These are phyloP conservation scores for Westerdykella sp. DNA, from an alignment of 2,329 filamentous ascomycete genomes.

Conservation along the genomic window DNA sequence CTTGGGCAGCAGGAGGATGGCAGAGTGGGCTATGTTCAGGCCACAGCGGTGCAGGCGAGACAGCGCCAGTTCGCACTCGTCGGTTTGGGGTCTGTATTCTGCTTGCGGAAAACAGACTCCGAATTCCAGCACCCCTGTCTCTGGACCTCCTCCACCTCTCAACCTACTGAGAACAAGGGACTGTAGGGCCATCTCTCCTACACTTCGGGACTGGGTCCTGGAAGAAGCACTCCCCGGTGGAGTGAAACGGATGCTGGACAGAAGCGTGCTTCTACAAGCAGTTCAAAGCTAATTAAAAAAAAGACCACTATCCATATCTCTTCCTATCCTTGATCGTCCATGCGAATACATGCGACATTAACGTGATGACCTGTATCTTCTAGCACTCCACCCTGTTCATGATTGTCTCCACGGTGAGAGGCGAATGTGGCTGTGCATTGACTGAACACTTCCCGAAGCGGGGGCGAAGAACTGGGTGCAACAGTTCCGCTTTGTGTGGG, in stretches of 20 bases:
- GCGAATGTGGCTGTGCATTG: too few relatives aligned
- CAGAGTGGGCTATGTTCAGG: constrained; percentile 6
- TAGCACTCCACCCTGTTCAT: too few relatives aligned
- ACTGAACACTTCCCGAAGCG: too few relatives aligned
- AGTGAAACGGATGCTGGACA: constrained; percentile 49
- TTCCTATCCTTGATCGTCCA: too few relatives aligned
- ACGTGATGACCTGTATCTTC: too few relatives aligned
- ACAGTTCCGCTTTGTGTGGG: too few relatives aligned
- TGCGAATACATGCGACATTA: too few relatives aligned
- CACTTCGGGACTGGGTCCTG: constrained; percentile 43
- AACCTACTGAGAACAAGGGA: constrained; percentile 8
- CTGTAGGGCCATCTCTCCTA: constrained; percentile 51
- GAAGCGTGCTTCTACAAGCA: constrained; percentile 38
- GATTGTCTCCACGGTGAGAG: too few relatives aligned
- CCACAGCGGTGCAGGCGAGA: constrained; percentile 22
- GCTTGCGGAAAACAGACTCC: constrained; percentile 33
- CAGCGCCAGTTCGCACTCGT: constrained; percentile 18
- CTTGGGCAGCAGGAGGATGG: constrained; percentile 17
- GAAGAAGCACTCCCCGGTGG: constrained; percentile 35
- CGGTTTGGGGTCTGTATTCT: constrained; percentile 29
- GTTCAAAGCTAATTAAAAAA: constrained; percentile 37
- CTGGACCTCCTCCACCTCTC: background rate
- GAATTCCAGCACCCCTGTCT: constrained; percentile 11
- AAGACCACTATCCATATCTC: too few relatives aligned
- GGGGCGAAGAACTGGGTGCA: too few relatives aligned